phyloP scores from a whole-genome alignment of 2,329 filamentous ascomycete genomes.

The Hypoxylon sp. region DNA sequence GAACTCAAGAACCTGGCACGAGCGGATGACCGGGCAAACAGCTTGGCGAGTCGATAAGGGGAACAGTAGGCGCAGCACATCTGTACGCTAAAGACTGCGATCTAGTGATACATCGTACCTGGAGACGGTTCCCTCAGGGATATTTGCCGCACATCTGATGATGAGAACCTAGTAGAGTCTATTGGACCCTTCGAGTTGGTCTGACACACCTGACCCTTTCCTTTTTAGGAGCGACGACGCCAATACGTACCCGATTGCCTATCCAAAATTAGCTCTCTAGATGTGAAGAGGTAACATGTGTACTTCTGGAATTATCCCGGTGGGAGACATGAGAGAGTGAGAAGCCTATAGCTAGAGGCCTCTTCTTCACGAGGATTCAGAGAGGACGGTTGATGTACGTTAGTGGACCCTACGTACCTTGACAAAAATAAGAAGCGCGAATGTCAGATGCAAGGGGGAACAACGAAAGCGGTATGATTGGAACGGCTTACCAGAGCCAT shows the following conservation, averaged over 20 bases:
- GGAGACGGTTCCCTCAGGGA: slow-evolving; percentile 44
- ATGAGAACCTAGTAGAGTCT: slow-evolving; percentile 41
- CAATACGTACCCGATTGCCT: slow-evolving; percentile 38
- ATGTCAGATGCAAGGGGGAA: slow-evolving; percentile 46
- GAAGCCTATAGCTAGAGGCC: slow-evolving; percentile 26
- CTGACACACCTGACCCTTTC: slow-evolving; percentile 48
- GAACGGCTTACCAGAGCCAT: slow-evolving; percentile 34
- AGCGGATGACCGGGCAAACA: slow-evolving; percentile 45
- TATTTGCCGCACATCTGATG: slow-evolving; percentile 45
- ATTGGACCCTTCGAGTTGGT: slow-evolving; percentile 45
- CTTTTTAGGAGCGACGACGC: slow-evolving; percentile 43
- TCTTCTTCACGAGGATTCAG: slow-evolving; percentile 38
- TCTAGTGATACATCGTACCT: slow-evolving; percentile 46
- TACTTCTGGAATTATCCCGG: slow-evolving; percentile 34
- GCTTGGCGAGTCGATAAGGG: slow-evolving; percentile 47
- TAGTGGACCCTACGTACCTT: slow-evolving; percentile 44
- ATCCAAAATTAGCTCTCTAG: slow-evolving; percentile 32
- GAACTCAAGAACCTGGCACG: slow-evolving; percentile 42
- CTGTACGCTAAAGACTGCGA: slow-evolving; percentile 43
- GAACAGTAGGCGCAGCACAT: slow-evolving; percentile 43
- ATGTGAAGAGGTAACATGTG: slow-evolving; percentile 25
- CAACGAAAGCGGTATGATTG: slow-evolving; percentile 40
- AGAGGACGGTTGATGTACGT: slow-evolving; percentile 36
- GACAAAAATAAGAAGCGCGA: slow-evolving; percentile 41
- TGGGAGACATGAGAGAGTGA: slow-evolving; percentile 18